Conservation (phyloP, 768 basidiomycete genomes). For the Lactarius indigo region DNA sequence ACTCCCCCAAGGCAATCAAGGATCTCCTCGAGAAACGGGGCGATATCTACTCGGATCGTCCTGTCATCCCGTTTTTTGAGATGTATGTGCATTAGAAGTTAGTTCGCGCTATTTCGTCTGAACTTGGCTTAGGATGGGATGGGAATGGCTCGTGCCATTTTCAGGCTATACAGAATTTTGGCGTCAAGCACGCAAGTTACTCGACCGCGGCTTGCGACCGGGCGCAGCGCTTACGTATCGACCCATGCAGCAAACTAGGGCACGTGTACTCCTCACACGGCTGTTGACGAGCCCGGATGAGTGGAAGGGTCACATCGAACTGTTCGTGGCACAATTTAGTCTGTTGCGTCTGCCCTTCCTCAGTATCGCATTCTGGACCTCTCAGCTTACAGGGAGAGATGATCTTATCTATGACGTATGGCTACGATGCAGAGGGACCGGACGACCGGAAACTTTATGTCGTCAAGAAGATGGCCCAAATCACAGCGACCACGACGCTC, state of each 20-base stretch:
- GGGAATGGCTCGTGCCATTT: neutral
- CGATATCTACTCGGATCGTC: slow-evolving; percentile 29
- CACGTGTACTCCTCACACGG: neutral
- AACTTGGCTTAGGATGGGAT: neutral
- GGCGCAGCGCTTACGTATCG: neutral
- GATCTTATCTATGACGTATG: slow-evolving; percentile 11
- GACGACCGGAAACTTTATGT: slow-evolving; percentile 1
- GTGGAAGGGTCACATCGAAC: slow-evolving; percentile 4
- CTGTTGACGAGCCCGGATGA: slow-evolving; percentile 2
- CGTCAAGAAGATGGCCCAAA: neutral
- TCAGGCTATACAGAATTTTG: neutral
- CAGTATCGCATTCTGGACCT: neutral
- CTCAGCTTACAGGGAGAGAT: slow-evolving; percentile 10
- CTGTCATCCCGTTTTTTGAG: neutral
- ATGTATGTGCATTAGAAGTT: neutral
- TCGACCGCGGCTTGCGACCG: slow-evolving; percentile 13
- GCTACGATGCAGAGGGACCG: slow-evolving; percentile 4
- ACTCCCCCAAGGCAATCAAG: slow-evolving; percentile 40
- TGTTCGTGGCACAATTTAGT: neutral
- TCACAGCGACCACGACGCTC: neutral
- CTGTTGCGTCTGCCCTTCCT: neutral
- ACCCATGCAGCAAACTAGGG: slow-evolving; percentile 2
- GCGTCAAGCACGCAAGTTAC: slow-evolving; percentile 6
- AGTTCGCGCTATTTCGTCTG: neutral
- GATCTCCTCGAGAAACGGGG: slow-evolving; percentile 54